phyloP scores from a whole-genome alignment of 257 asterid species.

The Solanum pinnatisectum region DNA sequence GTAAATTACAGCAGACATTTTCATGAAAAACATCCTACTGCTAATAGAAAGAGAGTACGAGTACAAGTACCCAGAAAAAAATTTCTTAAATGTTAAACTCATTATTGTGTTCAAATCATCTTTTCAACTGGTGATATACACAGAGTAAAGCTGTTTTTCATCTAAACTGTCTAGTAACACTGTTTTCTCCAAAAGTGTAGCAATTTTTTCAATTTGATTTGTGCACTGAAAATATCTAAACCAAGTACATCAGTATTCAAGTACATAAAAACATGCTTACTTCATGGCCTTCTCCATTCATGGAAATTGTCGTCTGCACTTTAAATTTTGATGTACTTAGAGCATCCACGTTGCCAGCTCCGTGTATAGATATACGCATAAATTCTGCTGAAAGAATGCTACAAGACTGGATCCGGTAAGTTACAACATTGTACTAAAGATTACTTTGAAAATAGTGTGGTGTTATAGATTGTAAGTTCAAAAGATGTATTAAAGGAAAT shows the following conservation, averaged over 20 bases:
- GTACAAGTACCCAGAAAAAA: not conserved
- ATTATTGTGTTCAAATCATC: not conserved
- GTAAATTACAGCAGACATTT: not conserved
- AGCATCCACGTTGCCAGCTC: constrained; percentile 43
- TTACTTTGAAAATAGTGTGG: not conserved
- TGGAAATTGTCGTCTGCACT: constrained; percentile 19
- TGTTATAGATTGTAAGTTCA: not conserved
- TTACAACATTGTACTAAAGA: constrained; percentile 18
- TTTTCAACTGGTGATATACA: not conserved
- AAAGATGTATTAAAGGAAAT: not conserved
- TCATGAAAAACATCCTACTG: not conserved
- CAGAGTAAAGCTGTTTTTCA: not conserved
- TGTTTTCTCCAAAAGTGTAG: not conserved
- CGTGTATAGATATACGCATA: constrained; percentile 67
- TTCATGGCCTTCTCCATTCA: constrained; percentile 50
- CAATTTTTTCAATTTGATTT: not conserved
- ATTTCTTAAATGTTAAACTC: not conserved
- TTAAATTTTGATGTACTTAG: constrained; percentile 24
- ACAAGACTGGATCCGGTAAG: constrained; percentile 78
- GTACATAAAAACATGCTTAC: constrained; percentile 32
- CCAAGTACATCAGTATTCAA: not conserved
- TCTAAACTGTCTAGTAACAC: not conserved
- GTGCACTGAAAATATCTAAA: not conserved
- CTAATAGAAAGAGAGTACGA: not conserved
- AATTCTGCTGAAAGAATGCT: constrained; percentile 99